Evolutionary conservation across 2,329 filamentous ascomycete genomes (phyloP).

Genomic region (Fusarium sp.): DNA sequence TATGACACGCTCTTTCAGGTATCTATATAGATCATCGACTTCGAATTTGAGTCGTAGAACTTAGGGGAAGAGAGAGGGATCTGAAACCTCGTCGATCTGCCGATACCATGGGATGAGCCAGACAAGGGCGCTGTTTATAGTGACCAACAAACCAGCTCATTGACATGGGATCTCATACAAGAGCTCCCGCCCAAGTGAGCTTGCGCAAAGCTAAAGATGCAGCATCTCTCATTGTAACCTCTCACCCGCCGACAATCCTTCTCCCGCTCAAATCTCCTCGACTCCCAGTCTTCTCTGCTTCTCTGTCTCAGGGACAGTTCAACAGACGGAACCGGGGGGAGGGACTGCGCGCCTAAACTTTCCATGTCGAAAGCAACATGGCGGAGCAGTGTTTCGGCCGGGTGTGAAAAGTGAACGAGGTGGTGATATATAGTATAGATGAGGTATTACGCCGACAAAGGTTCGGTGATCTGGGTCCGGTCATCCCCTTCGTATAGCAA

Average conservation of each 20-base stretch:
- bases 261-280: background rate
- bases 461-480: background rate
- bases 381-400: background rate
- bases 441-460: background rate
- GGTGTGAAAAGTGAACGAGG: background rate
- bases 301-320: background rate
- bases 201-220: background rate
- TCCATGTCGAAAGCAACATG: background rate
- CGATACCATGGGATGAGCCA: no score
- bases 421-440: background rate
- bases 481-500: background rate
- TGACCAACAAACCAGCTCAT: no score
- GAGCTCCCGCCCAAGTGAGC: background rate
- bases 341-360: background rate
- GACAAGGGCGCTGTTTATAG: no score
- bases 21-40: background rate
- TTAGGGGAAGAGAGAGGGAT: background rate
- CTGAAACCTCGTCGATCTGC: background rate
- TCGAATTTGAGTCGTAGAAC: background rate
- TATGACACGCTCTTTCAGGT: background rate
- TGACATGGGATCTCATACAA: background rate
- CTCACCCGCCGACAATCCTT: no score
- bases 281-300: background rate
- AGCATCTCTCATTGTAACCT: background rate
- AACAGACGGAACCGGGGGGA: background rate